Percentiles rank a stretch among this genome's conserved stretches.
These are phyloP conservation scores for Heteromeles arbutifolia DNA, from an alignment of 306 rosid genomes.

Conservation along the genomic window DNA sequence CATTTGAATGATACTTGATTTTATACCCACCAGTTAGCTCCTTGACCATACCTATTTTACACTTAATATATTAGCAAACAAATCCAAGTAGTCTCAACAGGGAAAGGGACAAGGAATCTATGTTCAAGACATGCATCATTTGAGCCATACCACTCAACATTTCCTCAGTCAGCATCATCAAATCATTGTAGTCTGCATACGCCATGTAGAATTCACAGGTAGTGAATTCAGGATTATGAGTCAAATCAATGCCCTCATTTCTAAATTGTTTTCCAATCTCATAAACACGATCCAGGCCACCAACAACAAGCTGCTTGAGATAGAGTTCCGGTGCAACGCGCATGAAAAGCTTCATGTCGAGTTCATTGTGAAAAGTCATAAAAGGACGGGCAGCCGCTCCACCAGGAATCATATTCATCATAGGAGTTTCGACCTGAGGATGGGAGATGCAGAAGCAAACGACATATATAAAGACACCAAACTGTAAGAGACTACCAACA, in stretches of 20 bases:
- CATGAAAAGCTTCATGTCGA: conserved; percentile 79
- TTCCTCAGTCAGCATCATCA: conserved; percentile 82
- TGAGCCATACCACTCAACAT: conserved; percentile 71
- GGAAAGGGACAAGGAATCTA: not conserved
- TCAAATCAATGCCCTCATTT: conserved; percentile 96
- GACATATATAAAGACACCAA: not conserved
- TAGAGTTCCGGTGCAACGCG: conserved; percentile 93
- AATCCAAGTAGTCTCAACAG: not conserved
- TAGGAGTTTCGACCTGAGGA: conserved; percentile 91
- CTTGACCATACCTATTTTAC: conserved; percentile 64
- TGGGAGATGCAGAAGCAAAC: not conserved
- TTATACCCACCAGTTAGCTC: conserved; percentile 79
- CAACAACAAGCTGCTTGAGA: conserved; percentile 88
- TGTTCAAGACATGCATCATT: not conserved
- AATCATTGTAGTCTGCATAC: conserved; percentile 68
- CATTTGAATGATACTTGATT: conserved; percentile 65
- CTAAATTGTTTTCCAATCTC: conserved; percentile 98
- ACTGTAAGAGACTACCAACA: not conserved
- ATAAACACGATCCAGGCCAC: conserved; percentile 95
- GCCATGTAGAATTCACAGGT: conserved; percentile 98
- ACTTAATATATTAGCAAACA: conserved; percentile 11
- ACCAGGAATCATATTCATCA: conserved; percentile 98
- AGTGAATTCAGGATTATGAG: conserved; percentile 93
- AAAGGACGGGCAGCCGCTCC: conserved; percentile 98
- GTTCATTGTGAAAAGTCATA: conserved; percentile 86